Evolutionary conservation across 495 filamentous ascomycete genomes (phyloP), one percentile per base, ranked within the genome.

Genomic region (Aspergillus asperescens): DNA sequence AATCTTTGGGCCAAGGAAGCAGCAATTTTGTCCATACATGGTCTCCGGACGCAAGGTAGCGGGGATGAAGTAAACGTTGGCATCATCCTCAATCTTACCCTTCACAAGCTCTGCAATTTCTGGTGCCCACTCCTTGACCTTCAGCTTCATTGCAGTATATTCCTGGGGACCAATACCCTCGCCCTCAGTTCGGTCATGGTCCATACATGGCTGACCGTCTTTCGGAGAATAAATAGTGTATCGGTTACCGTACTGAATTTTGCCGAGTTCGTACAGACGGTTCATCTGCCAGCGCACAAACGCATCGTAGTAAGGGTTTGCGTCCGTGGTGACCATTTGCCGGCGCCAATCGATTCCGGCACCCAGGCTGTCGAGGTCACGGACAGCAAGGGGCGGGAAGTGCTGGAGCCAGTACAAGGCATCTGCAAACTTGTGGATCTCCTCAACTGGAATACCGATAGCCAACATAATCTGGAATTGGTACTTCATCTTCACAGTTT

Each of bases 271-370:
- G 67, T 84, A 85, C 15, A 98, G 79, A 50, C 87, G 86, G 66
- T 88, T 90, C 90, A 96, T 98, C 73, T 98, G 92, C 92, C 92
- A 98, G 58, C 89, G 77, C 22, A 98, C 86, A 61, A 98, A 98
- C 15, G 90, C 81, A 66, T 98, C 91, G 66, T 92, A 98, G 71
- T 94, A 96, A 3, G 90, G 90, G 73, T 98, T 98, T 2, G 89
- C 91, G 63, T 98, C 92, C 8, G 92, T 98, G 7, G 92, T 98
- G 22, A 96, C 86, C 56, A 98, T 88, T 47, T 86, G 83, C 59
- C 92, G 73, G 60, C 93, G 78, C 93, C 92, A 98, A 64, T 96
- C 93, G 55, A 96, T 86, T 55, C 89, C 77, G 10, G 85, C 82
- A 55, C 92, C 92, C 48, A 98, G 79, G 63, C 85, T 87, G 59